Percentiles rank a stretch among this genome's conserved stretches.
These are phyloP conservation scores for Bathelium albidoporum DNA, from an alignment of 495 filamentous ascomycete genomes.

Conservation along the genomic window DNA sequence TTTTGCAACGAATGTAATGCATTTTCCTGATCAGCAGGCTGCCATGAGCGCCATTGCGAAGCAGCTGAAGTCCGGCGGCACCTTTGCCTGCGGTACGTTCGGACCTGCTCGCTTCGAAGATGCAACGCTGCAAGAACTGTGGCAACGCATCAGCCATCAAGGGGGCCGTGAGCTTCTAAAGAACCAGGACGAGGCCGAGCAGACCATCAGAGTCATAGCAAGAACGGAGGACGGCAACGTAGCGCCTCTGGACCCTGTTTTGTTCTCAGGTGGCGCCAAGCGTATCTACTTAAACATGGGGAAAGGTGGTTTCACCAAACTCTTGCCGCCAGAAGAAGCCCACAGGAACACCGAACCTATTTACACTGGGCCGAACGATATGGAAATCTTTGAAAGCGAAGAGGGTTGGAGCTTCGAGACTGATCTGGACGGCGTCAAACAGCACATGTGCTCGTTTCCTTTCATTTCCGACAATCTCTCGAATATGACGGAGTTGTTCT, in stretches of 20 bases:
- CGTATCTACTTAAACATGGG: background rate
- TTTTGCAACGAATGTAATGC: background rate
- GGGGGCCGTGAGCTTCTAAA: background rate
- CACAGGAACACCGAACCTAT: background rate
- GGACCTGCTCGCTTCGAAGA: background rate
- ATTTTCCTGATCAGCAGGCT: background rate
- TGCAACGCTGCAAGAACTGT: background rate
- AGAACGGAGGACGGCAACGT: background rate
- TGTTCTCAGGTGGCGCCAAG: background rate
- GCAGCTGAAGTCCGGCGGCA: background rate
- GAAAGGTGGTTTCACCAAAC: background rate
- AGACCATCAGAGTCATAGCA: background rate
- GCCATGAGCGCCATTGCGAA: background rate
- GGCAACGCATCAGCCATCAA: background rate
- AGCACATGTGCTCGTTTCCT: background rate
- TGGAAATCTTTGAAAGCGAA: background rate
- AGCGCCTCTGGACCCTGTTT: background rate
- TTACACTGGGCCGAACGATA: background rate
- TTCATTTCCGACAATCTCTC: background rate
- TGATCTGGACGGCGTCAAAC: background rate
- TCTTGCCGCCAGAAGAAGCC: background rate
- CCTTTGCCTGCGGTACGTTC: no score
- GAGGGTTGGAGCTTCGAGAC: conserved; percentile 11
- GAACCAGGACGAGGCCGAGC: background rate
- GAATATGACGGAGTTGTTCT: background rate